Conservation (phyloP, 2,329 filamentous ascomycete species). For the Cryphonectria japonica region DNA sequence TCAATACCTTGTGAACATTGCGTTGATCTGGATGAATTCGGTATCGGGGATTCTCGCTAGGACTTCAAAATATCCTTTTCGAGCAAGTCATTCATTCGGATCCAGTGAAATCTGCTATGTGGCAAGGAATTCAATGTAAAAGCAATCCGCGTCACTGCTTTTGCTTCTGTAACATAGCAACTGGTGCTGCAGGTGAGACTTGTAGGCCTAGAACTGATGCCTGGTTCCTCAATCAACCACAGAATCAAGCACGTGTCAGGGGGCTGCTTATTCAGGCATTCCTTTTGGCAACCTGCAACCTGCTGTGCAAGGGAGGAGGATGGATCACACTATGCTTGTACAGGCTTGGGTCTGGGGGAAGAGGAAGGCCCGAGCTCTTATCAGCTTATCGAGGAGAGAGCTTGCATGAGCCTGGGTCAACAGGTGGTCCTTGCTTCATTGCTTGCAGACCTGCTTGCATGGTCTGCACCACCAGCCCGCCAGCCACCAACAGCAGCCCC, state of each 20-base stretch:
- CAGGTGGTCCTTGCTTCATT: conserved; percentile 9
- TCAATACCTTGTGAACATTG: not conserved
- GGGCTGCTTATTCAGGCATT: not conserved
- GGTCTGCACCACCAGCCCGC: not conserved
- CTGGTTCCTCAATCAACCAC: not conserved
- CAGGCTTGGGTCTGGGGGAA: not conserved
- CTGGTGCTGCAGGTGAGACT: not conserved
- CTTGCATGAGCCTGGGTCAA: conserved; percentile 3
- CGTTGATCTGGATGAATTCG: not conserved
- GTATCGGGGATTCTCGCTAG: not conserved
- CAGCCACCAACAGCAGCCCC: not conserved
- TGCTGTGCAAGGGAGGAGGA: not conserved
- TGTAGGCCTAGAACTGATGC: not conserved
- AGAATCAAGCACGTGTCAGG: conserved; percentile 14
- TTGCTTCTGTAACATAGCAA: not conserved
- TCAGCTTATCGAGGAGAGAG: conserved; percentile 9
- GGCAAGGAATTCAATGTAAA: too few relatives aligned
- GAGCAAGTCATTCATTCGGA: too few relatives aligned
- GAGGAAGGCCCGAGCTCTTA: conserved; percentile 7
- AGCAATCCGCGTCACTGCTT: too few relatives aligned
- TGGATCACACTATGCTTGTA: not conserved
- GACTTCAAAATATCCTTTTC: not conserved
- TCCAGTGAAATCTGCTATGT: too few relatives aligned
- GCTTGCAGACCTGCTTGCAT: conserved; percentile 1
- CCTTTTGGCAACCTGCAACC: not conserved